Conservation (phyloP, 352 stramenopile species). For the Phytophthora capsici region DNA sequence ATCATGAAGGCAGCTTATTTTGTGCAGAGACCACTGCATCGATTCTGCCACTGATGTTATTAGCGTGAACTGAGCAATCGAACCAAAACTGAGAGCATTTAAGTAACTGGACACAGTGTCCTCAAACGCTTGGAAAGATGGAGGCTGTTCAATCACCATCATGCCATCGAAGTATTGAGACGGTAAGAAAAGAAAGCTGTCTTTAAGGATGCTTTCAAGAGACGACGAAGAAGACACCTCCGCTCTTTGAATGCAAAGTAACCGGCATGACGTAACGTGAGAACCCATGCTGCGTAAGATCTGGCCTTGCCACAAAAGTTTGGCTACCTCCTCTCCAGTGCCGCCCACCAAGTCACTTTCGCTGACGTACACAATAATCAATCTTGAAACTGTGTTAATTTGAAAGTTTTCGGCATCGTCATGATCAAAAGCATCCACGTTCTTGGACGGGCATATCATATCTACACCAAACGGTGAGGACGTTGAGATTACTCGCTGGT, state of each 20-base stretch:
- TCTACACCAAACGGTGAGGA: conserved; percentile 43
- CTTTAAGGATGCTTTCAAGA: conserved; percentile 18
- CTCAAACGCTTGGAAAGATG: conserved; percentile 34
- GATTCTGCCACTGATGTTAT: conserved; percentile 32
- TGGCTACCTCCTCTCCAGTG: conserved; percentile 5
- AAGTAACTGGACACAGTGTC: conserved; percentile 22
- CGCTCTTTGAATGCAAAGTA: conserved; percentile 40
- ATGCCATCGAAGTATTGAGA: conserved; percentile 22
- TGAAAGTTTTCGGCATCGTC: not conserved
- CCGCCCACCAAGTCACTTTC: conserved; percentile 24
- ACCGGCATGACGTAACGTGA: conserved; percentile 16
- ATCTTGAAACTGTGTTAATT: conserved; percentile 3
- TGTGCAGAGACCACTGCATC: conserved; percentile 23
- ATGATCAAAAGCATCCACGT: not conserved
- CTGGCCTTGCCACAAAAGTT: conserved; percentile 33
- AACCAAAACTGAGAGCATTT: conserved; percentile 1
- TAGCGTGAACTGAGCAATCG: conserved; percentile 32
- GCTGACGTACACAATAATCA: conserved; percentile 46
- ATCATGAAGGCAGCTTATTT: conserved; percentile 9
- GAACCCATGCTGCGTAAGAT: conserved; percentile 37
- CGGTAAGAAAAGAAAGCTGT: conserved; percentile 18
- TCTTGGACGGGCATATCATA: not conserved
- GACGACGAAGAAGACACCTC: conserved; percentile 7
- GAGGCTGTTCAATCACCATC: conserved; percentile 18
- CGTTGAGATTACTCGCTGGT: conserved; percentile 42